Percentiles rank a stretch among this genome's conserved stretches.
These are phyloP conservation scores for Boletellus deceptivus DNA, from an alignment of 1,284 basidiomycete species.

Conservation along the genomic window DNA sequence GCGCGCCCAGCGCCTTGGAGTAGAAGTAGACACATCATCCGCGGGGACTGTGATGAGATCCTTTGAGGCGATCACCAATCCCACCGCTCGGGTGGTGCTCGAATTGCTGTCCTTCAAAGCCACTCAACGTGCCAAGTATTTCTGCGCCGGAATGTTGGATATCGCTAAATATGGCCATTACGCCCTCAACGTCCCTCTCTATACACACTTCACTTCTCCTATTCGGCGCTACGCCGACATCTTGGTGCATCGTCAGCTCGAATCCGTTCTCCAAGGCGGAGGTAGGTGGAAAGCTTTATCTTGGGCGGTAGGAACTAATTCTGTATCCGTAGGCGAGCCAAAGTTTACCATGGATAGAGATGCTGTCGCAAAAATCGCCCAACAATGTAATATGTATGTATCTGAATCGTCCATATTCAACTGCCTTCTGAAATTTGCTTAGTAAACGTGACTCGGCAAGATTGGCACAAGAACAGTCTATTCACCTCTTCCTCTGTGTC, in stretches of 20 bases:
- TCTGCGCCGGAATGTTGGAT: constrained; percentile 98
- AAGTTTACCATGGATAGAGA: constrained; percentile 98
- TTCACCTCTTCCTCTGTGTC: constrained; percentile 92
- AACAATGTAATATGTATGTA: constrained; percentile 91
- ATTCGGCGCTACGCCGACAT: constrained; percentile 94
- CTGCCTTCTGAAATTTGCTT: constrained; percentile 19
- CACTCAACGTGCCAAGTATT: constrained; percentile 93
- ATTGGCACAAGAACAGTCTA: constrained; percentile 94
- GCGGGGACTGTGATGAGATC: constrained; percentile 84
- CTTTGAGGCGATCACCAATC: constrained; percentile 71
- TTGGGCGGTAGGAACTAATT: constrained; percentile 3
- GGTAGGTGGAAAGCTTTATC: constrained; percentile 41
- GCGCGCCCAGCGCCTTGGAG: constrained; percentile 81
- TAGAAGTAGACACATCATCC: constrained; percentile 78
- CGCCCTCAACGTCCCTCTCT: constrained; percentile 86
- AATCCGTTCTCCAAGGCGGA: constrained; percentile 78
- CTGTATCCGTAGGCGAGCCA: constrained; percentile 50
- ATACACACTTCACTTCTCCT: constrained; percentile 97
- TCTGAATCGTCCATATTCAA: background rate
- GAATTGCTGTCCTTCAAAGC: constrained; percentile 85
- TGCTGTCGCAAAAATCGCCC: constrained; percentile 94
- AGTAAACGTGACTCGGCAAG: constrained; percentile 89
- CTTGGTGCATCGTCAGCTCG: constrained; percentile 94
- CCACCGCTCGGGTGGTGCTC: constrained; percentile 70
- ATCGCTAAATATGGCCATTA: constrained; percentile 98